phyloP scores from a whole-genome alignment of 208 protist species.

The Trypanosoma cruzi region DNA sequence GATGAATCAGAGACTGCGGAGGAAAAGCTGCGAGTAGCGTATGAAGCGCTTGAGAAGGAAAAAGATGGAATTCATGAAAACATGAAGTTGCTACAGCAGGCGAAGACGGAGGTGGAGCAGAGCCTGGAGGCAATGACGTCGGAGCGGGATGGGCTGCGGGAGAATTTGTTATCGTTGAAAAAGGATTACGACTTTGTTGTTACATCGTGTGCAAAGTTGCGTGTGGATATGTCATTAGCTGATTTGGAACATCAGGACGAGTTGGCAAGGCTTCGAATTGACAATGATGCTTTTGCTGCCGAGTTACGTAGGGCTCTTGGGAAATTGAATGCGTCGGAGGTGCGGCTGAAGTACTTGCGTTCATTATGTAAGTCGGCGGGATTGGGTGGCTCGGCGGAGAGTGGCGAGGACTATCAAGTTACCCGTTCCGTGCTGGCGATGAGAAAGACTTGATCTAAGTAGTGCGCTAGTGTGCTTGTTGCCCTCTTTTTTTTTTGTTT shows the following conservation, averaged over 20 bases:
- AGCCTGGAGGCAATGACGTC: slow-evolving; percentile 17
- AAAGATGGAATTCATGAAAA: neutral
- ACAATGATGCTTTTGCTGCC: neutral
- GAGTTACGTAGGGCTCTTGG: neutral
- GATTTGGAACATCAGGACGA: neutral
- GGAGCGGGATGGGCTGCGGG: slow-evolving; percentile 29
- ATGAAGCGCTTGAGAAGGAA: neutral
- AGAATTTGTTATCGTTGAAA: neutral
- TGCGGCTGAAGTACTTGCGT: neutral
- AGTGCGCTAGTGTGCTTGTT: neutral
- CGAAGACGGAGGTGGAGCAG: slow-evolving; percentile 31
- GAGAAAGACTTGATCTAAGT: neutral
- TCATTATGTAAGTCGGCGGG: neutral
- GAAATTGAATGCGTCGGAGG: neutral
- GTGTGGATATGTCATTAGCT: neutral
- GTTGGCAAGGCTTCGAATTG: neutral
- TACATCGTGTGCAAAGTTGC: neutral
- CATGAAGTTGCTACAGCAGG: slow-evolving; percentile 10
- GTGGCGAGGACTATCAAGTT: neutral
- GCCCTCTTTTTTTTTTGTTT: neutral
- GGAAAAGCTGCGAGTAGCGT: slow-evolving; percentile 8
- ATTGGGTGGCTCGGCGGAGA: neutral
- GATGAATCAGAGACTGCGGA: slow-evolving; percentile 2
- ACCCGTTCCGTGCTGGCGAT: neutral
- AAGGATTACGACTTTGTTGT: neutral